These are phyloP conservation scores for Ogataea henricii DNA, from an alignment of 805 yeast species.

Conservation along the genomic window DNA sequence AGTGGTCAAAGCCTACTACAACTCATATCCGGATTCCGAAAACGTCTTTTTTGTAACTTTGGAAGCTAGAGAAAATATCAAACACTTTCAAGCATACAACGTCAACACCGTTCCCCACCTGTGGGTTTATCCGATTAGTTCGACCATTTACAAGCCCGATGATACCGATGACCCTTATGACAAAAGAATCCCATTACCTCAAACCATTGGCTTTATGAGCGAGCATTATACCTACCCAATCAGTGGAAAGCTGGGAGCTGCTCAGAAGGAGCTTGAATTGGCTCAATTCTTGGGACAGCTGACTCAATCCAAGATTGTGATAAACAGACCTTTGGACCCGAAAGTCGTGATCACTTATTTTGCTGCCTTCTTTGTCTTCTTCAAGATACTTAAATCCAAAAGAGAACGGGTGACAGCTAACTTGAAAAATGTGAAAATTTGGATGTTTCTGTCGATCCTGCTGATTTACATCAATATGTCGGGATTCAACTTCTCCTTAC, in stretches of 20 bases:
- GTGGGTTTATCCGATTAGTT: constrained; percentile 56
- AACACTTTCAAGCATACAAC: constrained; percentile 42
- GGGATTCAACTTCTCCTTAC: constrained; percentile 66
- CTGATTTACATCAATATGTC: constrained; percentile 49
- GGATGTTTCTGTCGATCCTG: constrained; percentile 37
- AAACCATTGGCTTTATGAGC: constrained; percentile 18
- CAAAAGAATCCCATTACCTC: constrained; percentile 20
- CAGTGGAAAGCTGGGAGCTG: constrained; percentile 32
- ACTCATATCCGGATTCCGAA: constrained; percentile 44
- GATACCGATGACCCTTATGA: constrained; percentile 27
- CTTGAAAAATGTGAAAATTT: constrained; percentile 20
- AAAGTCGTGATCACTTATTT: constrained; percentile 49
- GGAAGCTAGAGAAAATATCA: constrained; percentile 50
- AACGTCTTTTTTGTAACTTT: constrained; percentile 49
- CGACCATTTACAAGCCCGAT: constrained; percentile 35
- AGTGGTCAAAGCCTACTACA: constrained; percentile 46
- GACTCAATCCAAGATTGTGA: constrained; percentile 44
- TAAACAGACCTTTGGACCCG: constrained; percentile 45
- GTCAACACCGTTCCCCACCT: constrained; percentile 61
- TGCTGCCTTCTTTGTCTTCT: constrained; percentile 42
- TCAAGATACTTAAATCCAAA: constrained; percentile 47
- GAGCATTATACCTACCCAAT: constrained; percentile 30
- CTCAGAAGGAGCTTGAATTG: constrained; percentile 45
- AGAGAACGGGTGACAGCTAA: constrained; percentile 39
- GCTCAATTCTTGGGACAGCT: constrained; percentile 54